phyloP scores from a whole-genome alignment of 2,329 filamentous ascomycete genomes.

The Exophiala sideris region DNA sequence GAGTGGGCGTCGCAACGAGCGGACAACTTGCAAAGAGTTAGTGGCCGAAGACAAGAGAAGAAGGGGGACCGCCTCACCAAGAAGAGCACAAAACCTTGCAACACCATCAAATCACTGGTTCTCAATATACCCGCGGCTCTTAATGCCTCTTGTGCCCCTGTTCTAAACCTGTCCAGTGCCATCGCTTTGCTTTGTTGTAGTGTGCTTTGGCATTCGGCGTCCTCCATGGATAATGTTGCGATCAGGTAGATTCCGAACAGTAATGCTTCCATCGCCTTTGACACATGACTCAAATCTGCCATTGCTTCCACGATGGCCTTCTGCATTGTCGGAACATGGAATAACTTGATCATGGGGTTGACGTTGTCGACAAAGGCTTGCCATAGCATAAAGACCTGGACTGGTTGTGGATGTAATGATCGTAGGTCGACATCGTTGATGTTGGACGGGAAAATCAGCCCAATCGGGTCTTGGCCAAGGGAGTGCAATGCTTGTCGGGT shows the following conservation, averaged over 20 bases:
- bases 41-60: no score
- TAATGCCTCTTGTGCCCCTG: slow-evolving; percentile 32
- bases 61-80: no score
- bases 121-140: slow-evolving; percentile 42
- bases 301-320: slow-evolving; percentile 61
- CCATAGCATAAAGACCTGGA: slow-evolving; percentile 55
- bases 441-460: no score
- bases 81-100: slow-evolving; percentile 46
- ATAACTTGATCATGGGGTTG: slow-evolving; percentile 65
- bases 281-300: slow-evolving; percentile 53
- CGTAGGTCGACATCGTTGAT: no score
- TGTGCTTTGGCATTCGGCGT: slow-evolving; percentile 51
- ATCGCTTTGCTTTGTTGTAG: slow-evolving; percentile 43
- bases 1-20: slow-evolving; percentile 42
- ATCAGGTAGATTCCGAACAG: slow-evolving; percentile 68
- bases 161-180: slow-evolving; percentile 39
- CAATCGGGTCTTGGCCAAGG: no score
- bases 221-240: slow-evolving; percentile 54
- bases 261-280: slow-evolving; percentile 60
- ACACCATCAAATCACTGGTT: slow-evolving; percentile 42
- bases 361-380: slow-evolving; percentile 68
- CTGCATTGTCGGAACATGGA: slow-evolving; percentile 64
- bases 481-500: no score
- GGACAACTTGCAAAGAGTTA: slow-evolving; percentile 26
- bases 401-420: slow-evolving; percentile 57